These are phyloP conservation scores for Allomyces arbusculus DNA, from an alignment of 192 early-diverging fungal genomes.

Conservation along the genomic window DNA sequence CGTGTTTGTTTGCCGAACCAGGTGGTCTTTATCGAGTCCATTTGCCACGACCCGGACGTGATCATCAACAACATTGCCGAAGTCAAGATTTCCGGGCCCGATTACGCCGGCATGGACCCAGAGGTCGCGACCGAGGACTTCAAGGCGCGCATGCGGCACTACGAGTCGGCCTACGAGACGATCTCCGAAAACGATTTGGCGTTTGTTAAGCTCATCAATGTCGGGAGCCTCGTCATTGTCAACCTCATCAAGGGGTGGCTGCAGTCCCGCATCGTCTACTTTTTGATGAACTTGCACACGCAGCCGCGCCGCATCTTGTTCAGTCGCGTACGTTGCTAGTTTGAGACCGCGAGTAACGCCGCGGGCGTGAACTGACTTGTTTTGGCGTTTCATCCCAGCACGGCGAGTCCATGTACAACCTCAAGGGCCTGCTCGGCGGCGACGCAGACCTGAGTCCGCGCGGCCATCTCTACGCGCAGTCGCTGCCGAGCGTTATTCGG, in stretches of 20 bases:
- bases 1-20: constrained; percentile 14
- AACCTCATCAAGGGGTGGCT: constrained; percentile 90
- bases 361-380: constrained; percentile 1
- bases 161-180: constrained; percentile 76
- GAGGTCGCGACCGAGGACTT: constrained; percentile 82
- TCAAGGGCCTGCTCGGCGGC: constrained; percentile 81
- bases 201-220: constrained; percentile 89
- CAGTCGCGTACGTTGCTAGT: constrained; percentile 29
- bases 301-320: constrained; percentile 85
- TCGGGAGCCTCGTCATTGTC: constrained; percentile 74
- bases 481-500: constrained; percentile 61
- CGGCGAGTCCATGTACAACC: constrained; percentile 88
- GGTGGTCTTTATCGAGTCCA: constrained; percentile 88
- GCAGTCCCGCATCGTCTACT: constrained; percentile 92
- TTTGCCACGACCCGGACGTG: constrained; percentile 77
- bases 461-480: constrained; percentile 65
- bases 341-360: not conserved
- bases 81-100: constrained; percentile 85
- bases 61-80: constrained; percentile 84
- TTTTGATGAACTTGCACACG: constrained; percentile 98
- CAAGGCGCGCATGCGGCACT: constrained; percentile 74
- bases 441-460: constrained; percentile 74
- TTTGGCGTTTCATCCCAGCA: constrained; percentile 20
- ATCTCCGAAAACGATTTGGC: constrained; percentile 51
- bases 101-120: constrained; percentile 76